phyloP scores from a whole-genome alignment of 192 early-diverging fungal genomes.

The Phycomyces nitens region DNA sequence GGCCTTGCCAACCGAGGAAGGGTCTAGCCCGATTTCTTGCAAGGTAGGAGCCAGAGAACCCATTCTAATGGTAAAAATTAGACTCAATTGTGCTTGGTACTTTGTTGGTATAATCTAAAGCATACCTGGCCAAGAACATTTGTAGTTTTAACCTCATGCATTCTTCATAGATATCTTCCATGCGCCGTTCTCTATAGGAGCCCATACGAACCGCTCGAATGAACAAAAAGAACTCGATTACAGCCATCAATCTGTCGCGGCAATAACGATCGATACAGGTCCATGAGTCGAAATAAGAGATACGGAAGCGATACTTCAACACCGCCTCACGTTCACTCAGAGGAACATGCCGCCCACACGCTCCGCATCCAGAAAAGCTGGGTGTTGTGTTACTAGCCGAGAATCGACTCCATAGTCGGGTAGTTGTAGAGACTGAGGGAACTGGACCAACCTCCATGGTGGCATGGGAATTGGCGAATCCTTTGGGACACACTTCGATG shows the following conservation, averaged over 20 bases:
- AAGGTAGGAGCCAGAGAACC: not conserved
- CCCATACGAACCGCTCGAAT: slow-evolving; percentile 80
- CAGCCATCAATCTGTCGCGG: slow-evolving; percentile 83
- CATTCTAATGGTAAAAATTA: not conserved
- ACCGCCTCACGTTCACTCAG: slow-evolving; percentile 22
- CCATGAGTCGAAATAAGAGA: slow-evolving; percentile 64
- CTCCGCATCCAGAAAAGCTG: slow-evolving; percentile 36
- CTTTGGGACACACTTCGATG: slow-evolving; percentile 68
- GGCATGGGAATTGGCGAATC: slow-evolving; percentile 30
- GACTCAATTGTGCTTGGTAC: not conserved
- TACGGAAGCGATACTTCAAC: slow-evolving; percentile 55
- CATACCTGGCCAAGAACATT: slow-evolving; percentile 61
- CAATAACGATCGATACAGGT: slow-evolving; percentile 71
- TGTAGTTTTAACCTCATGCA: slow-evolving; percentile 73
- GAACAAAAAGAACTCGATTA: slow-evolving; percentile 89
- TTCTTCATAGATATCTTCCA: slow-evolving; percentile 77
- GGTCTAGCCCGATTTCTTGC: not conserved
- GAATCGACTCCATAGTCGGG: slow-evolving; percentile 47
- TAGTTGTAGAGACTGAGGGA: slow-evolving; percentile 20
- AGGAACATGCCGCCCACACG: slow-evolving; percentile 43
- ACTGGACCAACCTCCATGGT: slow-evolving; percentile 22
- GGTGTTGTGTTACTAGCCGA: slow-evolving; percentile 25
- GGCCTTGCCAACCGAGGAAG: not conserved
- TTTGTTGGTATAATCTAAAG: not conserved
- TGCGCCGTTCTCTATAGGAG: slow-evolving; percentile 61